These are phyloP conservation scores for Lipomyces anomalus DNA, from an alignment of 805 yeast species.

Conservation along the genomic window DNA sequence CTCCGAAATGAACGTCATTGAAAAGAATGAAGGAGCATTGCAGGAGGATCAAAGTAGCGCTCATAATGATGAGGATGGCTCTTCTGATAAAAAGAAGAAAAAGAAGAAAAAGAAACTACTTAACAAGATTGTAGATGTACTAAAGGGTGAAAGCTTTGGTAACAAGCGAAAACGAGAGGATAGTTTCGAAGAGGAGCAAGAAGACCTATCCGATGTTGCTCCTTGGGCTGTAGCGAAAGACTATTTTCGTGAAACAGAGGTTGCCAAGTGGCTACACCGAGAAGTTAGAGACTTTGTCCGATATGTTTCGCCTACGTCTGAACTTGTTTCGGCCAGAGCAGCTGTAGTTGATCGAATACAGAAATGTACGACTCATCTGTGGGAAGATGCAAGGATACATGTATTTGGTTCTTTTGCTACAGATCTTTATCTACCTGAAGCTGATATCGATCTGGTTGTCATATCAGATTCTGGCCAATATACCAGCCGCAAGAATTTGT, in stretches of 20 bases:
- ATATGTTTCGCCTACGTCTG: constrained; percentile 77
- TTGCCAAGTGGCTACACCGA: constrained; percentile 78
- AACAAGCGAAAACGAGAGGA: constrained; percentile 12
- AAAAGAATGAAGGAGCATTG: background rate
- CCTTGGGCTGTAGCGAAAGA: constrained; percentile 81
- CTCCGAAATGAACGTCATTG: background rate
- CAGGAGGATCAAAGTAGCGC: background rate
- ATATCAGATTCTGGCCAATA: constrained; percentile 54
- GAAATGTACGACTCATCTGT: constrained; percentile 45
- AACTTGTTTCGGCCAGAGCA: constrained; percentile 65
- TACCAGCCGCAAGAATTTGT: constrained; percentile 60
- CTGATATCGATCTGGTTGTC: constrained; percentile 92
- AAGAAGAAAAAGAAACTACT: constrained; percentile 4
- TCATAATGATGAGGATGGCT: background rate
- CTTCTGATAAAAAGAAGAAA: constrained; percentile 2
- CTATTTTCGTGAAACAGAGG: constrained; percentile 67
- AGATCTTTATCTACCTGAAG: constrained; percentile 85
- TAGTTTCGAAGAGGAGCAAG: constrained; percentile 6
- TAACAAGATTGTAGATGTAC: constrained; percentile 6
- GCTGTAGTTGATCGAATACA: constrained; percentile 57
- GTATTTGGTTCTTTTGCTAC: constrained; percentile 96
- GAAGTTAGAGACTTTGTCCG: constrained; percentile 81
- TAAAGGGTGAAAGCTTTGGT: constrained; percentile 5
- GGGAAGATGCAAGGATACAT: constrained; percentile 75
- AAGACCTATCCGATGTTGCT: constrained; percentile 5